phyloP scores from a whole-genome alignment of 1,284 basidiomycete genomes.

The Tetrapyrgos nigripes region DNA sequence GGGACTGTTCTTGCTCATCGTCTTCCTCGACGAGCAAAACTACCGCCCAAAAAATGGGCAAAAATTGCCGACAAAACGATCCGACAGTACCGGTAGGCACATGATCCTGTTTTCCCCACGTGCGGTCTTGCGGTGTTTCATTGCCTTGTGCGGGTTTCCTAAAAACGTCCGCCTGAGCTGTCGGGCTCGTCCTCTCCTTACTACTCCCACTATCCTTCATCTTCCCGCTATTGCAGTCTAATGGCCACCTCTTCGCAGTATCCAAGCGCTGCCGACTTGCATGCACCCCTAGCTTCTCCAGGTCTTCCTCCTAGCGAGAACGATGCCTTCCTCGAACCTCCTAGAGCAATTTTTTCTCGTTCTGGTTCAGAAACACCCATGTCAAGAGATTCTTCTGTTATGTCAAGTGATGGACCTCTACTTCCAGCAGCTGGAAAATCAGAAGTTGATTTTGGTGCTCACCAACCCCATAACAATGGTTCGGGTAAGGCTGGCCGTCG shows the following conservation, averaged over 20 bases:
- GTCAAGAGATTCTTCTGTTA: background rate
- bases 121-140: too few species aligned
- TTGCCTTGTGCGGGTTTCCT: too few species aligned
- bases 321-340: constrained; percentile 11
- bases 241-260: background rate
- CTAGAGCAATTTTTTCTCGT: constrained; percentile 8
- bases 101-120: too few species aligned
- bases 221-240: background rate
- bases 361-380: constrained; percentile 3
- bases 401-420: constrained; percentile 5
- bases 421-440: background rate
- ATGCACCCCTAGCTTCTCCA: background rate
- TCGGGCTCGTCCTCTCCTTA: too few species aligned
- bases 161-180: too few species aligned
- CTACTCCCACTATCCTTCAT: background rate
- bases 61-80: too few species aligned
- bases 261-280: background rate
- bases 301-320: constrained; percentile 1
- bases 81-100: too few species aligned
- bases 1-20: too few species aligned
- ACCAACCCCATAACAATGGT: background rate
- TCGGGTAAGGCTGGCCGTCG: constrained; percentile 17
- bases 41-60: too few species aligned
- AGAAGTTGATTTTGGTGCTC: background rate
- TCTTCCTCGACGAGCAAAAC: too few species aligned